Conservation (phyloP, 164 flowering plant genomes). For the Cinnamomum micranthum region DNA sequence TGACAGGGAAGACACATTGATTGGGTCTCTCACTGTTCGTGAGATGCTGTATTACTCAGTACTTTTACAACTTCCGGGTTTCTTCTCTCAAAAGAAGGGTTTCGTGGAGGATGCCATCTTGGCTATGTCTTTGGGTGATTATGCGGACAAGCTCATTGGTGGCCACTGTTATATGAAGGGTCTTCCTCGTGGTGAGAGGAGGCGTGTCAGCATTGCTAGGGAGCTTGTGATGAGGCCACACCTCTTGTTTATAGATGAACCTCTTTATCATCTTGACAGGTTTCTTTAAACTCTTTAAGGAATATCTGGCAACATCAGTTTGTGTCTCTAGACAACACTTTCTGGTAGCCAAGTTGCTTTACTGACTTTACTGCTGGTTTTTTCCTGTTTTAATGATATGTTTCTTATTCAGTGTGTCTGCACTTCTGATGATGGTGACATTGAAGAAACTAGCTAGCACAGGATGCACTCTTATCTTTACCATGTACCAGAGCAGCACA, state of each 20-base stretch:
- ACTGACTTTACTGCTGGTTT: background rate
- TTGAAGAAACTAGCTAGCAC: constrained; percentile 95
- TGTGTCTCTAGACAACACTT: background rate
- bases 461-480: constrained; percentile 90
- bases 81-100: constrained; percentile 70
- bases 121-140: constrained; percentile 91
- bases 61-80: constrained; percentile 91
- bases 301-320: background rate
- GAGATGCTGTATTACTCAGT: constrained; percentile 93
- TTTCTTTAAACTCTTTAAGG: constrained; percentile 13
- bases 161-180: constrained; percentile 95
- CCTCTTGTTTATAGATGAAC: constrained; percentile 87
- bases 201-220: constrained; percentile 93
- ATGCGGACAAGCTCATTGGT: constrained; percentile 87
- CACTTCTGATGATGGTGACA: constrained; percentile 98
- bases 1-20: constrained; percentile 71
- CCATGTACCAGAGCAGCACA: constrained; percentile 95
- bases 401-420: constrained; percentile 68
- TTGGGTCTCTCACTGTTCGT: constrained; percentile 92
- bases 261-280: constrained; percentile 99
- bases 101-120: constrained; percentile 92
- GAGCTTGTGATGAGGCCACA: constrained; percentile 98
- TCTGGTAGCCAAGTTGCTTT: background rate
- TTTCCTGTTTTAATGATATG: constrained; percentile 3
- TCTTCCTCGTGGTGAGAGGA: constrained; percentile 85